Evolutionary conservation across 2,329 filamentous ascomycete genomes (phyloP), one percentile per base, ranked within the genome.

Genomic region (Colletotrichum eleusines): DNA sequence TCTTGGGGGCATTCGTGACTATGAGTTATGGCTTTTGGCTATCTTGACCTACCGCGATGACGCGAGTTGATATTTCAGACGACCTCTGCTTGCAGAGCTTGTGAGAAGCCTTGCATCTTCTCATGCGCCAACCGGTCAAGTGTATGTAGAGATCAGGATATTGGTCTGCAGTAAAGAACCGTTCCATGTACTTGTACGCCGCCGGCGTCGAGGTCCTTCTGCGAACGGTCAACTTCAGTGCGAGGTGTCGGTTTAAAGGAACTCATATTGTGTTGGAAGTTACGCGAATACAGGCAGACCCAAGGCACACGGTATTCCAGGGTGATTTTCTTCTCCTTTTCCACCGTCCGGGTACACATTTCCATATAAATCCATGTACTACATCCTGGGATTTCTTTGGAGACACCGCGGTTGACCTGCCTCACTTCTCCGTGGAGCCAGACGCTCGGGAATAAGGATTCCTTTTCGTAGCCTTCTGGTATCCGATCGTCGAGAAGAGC

Each of bases 381-480:
- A 42, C 51, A 58, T 23, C 26, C 63, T 12, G 14, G 44, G 5
- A n/a, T 5, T 5, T 9, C 28, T 31, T n/a, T 18, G 35, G 23
- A 0, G 26, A 44, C 23, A 8, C 35, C 9, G 14, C 65, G 42
- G 18, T 1, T 46, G 59, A 18, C 18, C 31, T n/a, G 60, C 26
- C 35, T 53, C 14, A 63, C 7, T 12, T 58, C 33, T 11, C 66
- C 66, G 9, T 40, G 60, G 7, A 69, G 53, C 66, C 66, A 69
- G 20, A 69, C 40, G 2, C 66, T 64, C 7, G 50, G 33, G 44
- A 57, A 42, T 12, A 53, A 69, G 3, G 26, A 5, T 8, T 44
- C 51, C 7, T 20, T 16, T 9, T 48, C 14, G 16, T 40, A 26
- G 40, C 40, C 31, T 9, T 40, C 18, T 8, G 66, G 66, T 35